Conservation (phyloP, 1,284 basidiomycete species). For the Microbotryomycetes sp. region DNA sequence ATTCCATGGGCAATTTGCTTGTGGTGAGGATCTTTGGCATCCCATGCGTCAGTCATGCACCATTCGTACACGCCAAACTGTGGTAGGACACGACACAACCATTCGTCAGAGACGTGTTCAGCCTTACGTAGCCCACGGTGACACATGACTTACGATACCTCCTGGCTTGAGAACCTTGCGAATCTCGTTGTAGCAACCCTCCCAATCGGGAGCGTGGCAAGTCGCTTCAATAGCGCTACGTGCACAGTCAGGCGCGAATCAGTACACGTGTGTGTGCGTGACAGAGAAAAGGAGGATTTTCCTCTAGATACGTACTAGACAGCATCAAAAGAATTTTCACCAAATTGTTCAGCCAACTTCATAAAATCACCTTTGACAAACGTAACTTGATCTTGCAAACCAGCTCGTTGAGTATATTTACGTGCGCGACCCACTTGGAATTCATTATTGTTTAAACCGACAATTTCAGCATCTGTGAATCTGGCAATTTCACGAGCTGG, state of each 20-base stretch:
- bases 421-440: conserved; percentile 85
- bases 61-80: conserved; percentile 98
- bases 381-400: conserved; percentile 67
- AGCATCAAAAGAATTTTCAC: conserved; percentile 89
- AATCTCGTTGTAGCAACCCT: conserved; percentile 93
- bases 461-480: conserved; percentile 79
- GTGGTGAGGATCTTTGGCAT: conserved; percentile 74
- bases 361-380: conserved; percentile 92
- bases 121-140: neutral
- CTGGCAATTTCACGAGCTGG: conserved; percentile 91
- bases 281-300: too few species aligned
- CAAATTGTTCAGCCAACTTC: conserved; percentile 87
- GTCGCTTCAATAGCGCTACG: conserved; percentile 97
- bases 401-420: conserved; percentile 73
- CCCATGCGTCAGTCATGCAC: conserved; percentile 96
- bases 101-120: neutral
- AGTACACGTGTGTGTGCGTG: neutral
- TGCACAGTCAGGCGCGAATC: too few species aligned
- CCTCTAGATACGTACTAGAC: too few species aligned
- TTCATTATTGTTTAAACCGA: conserved; percentile 92
- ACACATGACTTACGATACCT: conserved; percentile 63
- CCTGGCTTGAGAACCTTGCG: conserved; percentile 93
- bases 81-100: neutral
- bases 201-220: conserved; percentile 89
- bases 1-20: conserved; percentile 78